Base-by-base conservation (phyloP, 352 stramenopile species). In the Blastocystis sp. region DNA sequence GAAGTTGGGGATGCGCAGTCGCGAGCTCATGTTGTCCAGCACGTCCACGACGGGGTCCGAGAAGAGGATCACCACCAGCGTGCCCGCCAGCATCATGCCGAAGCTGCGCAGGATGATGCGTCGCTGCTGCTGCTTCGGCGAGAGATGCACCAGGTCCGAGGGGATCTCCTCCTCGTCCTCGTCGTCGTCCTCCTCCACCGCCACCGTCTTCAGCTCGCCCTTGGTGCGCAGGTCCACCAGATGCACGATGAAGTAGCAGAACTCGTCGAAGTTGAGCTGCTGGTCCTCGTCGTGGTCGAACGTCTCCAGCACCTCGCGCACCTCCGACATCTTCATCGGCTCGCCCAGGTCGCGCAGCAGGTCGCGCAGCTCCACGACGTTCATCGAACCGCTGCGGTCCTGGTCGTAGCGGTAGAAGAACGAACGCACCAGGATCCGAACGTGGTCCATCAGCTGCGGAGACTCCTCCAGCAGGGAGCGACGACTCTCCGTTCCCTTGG, bases 31-130 rank as follows among this genome's bases (percentile, higher is more conserved):
- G 7, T 37, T 45, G 55, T 88, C 77, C 53, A 88, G 55, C n/a
- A 88, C 95, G 91, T 98, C 96, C 1, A 98, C 96, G 95, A 99
- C 98, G 45, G 97, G 96, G 93, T 99, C 97, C 43, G 95, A 97
- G 90, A 99, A 97, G 76, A 98, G 76, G 8, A 97, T 91, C 73
- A 98, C 96, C 34, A 98, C 91, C 41, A 92, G 90, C 59, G 96
- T 98, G 87, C 97, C 97, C 26, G 98, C 84, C 63, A 94, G 92
- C 91, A 98, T 97, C 92, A 98, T 96, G 61, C 93, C 94, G 59
- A 97, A 94, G 7, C 96, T 94, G 79, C 94, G 94, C 50, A 95
- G 91, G 91, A 98, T 98, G 91, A 99, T 98, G 89, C 94, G 94
- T 68, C 91, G 92, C 91, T 98, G 96, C 92, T 98, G 96, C 89